A percentile compares a stretch with the other conserved stretches of the same genome.
Conservation (phyloP, 2,329 filamentous ascomycete species). For the Neopestalotiopsis sp. region DNA sequence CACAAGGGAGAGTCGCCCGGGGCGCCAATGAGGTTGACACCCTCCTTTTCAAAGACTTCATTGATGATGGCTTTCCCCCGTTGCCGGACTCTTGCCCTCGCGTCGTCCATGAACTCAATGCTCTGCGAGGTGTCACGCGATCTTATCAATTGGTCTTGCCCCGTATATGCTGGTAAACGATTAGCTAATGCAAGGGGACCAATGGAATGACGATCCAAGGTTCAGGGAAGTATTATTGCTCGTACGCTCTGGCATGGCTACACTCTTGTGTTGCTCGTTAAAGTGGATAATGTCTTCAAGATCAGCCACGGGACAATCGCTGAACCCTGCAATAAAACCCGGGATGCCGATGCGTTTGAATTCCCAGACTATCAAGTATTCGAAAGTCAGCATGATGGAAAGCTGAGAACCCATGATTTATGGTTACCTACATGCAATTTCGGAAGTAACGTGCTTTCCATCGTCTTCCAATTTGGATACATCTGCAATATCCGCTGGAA, state of each 20-base stretch:
- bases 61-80: slow-evolving; percentile 1
- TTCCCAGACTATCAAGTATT: slow-evolving; percentile 4
- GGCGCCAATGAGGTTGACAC: neutral
- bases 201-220: no score
- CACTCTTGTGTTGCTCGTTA: slow-evolving; percentile 11
- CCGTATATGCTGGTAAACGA: no score
- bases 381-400: no score
- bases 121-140: no score
- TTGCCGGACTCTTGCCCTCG: neutral
- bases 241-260: slow-evolving; percentile 19
- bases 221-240: no score
- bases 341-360: slow-evolving; percentile 18
- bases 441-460: no score
- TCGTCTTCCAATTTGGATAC: no score
- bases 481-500: neutral
- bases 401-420: no score
- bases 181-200: no score
- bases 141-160: no score
- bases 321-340: slow-evolving; percentile 12
- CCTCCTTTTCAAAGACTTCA: neutral
- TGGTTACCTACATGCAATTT: no score
- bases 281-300: slow-evolving; percentile 17
- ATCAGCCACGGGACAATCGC: neutral
- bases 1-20: neutral
- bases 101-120: no score